Conservation (phyloP, 106 monocot species). For the Ottelia alismoides region DNA sequence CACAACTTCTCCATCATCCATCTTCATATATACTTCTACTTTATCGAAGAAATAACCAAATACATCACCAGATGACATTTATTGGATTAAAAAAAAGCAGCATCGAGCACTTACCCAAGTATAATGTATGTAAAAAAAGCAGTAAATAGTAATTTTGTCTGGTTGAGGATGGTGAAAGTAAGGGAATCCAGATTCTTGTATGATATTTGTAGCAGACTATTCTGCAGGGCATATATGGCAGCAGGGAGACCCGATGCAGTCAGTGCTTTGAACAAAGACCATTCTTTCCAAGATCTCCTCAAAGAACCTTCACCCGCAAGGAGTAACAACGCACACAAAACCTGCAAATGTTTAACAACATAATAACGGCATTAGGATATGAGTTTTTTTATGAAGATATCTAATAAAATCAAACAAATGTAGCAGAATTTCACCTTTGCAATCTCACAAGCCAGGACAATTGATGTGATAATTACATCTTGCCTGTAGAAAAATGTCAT, state of each 20-base stretch:
- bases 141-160: slow-evolving; percentile 94
- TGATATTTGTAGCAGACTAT: slow-evolving; percentile 91
- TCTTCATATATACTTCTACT: no score
- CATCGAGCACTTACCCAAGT: slow-evolving; percentile 67
- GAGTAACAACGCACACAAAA: slow-evolving; percentile 74
- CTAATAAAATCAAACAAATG: background rate
- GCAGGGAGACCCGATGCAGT: slow-evolving; percentile 95
- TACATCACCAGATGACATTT: no score
- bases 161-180: slow-evolving; percentile 97
- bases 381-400: background rate
- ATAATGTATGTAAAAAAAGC: slow-evolving; percentile 81
- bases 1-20: no score
- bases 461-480: slow-evolving; percentile 90
- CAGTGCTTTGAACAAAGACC: slow-evolving; percentile 69
- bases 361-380: background rate
- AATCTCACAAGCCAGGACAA: slow-evolving; percentile 65
- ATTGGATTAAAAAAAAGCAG: no score
- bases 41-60: no score
- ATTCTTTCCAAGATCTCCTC: slow-evolving; percentile 39
- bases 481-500: no score
- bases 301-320: slow-evolving; percentile 62
- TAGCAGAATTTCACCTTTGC: slow-evolving; percentile 48
- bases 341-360: slow-evolving; percentile 27
- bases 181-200: slow-evolving; percentile 95
- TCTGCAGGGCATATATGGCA: slow-evolving; percentile 94